Conservation (phyloP, 1,284 basidiomycete genomes). For the Moesziomyces sp. region DNA sequence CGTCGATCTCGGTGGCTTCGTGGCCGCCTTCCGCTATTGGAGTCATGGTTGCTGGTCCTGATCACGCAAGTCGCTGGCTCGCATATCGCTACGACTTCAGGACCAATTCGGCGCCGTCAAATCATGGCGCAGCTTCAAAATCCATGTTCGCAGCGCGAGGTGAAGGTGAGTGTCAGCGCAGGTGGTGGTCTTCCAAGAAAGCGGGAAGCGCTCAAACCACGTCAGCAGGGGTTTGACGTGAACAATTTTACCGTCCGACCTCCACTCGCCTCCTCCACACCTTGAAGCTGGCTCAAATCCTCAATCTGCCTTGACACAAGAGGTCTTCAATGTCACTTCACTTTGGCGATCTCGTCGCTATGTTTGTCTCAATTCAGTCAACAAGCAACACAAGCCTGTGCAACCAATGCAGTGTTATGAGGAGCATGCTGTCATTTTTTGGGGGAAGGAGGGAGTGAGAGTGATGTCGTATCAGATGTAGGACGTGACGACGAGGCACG, state of each 20-base stretch:
- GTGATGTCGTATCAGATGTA: slow-evolving; percentile 36
- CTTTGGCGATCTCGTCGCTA: no score
- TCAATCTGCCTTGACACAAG: background rate
- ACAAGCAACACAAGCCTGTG: no score
- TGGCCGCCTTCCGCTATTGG: slow-evolving; percentile 5
- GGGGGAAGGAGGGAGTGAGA: slow-evolving; percentile 24
- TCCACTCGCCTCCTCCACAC: background rate
- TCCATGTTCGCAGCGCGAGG: background rate
- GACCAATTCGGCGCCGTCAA: slow-evolving; percentile 1
- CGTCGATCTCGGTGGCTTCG: background rate
- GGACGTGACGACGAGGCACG: slow-evolving; percentile 17
- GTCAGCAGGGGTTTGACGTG: background rate
- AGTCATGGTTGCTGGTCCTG: slow-evolving; percentile 27
- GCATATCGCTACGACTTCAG: slow-evolving; percentile 32
- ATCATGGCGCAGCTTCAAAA: slow-evolving; percentile 16
- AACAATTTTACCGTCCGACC: background rate
- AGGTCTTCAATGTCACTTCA: background rate
- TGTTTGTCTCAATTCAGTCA: no score
- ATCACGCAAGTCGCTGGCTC: slow-evolving; percentile 26
- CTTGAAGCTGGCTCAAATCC: background rate
- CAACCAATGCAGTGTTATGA: no score
- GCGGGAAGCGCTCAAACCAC: background rate
- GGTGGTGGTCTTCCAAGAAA: background rate
- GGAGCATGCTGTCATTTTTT: slow-evolving; percentile 49
- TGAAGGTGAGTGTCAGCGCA: background rate